phyloP scores from a whole-genome alignment of 306 rosid genomes.

The Dryas alaskensis region DNA sequence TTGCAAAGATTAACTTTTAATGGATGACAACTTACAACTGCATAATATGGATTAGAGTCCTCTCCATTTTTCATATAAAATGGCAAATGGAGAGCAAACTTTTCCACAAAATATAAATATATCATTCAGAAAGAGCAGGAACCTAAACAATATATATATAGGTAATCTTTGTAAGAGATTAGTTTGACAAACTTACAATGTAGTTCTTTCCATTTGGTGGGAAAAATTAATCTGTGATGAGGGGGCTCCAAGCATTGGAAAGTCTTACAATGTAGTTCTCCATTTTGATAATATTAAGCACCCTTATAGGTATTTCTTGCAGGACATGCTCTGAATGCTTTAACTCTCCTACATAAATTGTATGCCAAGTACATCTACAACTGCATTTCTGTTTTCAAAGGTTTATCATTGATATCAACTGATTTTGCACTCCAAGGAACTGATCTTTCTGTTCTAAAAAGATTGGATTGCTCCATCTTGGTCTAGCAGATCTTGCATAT shows the following conservation, averaged over 20 bases:
- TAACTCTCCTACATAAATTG: no score
- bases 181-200: no score
- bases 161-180: no score
- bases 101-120: no score
- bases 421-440: no score
- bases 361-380: no score
- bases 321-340: no score
- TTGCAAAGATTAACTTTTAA: no score
- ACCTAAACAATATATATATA: no score
- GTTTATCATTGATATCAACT: neutral
- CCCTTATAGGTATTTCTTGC: no score
- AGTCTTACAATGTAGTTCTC: neutral
- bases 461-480: neutral
- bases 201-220: neutral
- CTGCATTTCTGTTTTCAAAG: neutral
- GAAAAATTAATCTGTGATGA: neutral
- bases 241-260: neutral
- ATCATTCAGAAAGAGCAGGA: no score
- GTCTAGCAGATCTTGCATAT: neutral
- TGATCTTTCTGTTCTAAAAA: no score
- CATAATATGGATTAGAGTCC: neutral
- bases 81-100: neutral
- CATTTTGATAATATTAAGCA: neutral
- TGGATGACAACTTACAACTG: neutral
- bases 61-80: neutral